Evolutionary conservation across 495 filamentous ascomycete species (phyloP).

Genomic region (Talaromyces wortmannii): DNA sequence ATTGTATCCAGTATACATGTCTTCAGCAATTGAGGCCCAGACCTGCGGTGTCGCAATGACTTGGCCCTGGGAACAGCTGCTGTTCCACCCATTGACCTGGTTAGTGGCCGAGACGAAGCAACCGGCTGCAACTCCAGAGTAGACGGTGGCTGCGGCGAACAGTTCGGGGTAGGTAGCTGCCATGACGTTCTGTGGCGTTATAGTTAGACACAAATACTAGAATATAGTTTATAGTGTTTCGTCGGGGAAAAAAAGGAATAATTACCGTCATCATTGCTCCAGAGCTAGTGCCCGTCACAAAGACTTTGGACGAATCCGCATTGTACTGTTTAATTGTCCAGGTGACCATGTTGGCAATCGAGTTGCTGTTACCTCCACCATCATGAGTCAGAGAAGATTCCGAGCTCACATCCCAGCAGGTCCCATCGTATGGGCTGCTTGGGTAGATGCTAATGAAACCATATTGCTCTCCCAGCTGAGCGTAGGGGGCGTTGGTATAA

Average conservation of each 20-base stretch:
- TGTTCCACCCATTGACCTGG: constrained; percentile 44
- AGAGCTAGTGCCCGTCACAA: constrained; percentile 44
- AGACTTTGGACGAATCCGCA: constrained; percentile 38
- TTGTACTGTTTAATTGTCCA: constrained; percentile 40
- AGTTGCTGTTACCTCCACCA: constrained; percentile 41
- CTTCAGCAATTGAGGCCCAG: constrained; percentile 41
- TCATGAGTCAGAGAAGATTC: constrained; percentile 42
- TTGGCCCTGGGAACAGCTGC: constrained; percentile 43
- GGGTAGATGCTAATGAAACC: constrained; percentile 53
- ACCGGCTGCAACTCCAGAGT: constrained; percentile 51
- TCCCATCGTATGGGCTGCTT: constrained; percentile 31
- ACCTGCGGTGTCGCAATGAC: constrained; percentile 28
- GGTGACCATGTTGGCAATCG: constrained; percentile 51
- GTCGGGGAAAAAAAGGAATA: not conserved
- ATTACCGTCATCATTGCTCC: constrained; percentile 51
- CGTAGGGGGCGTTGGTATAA: constrained; percentile 14
- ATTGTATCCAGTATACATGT: constrained; percentile 45
- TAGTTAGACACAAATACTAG: not conserved
- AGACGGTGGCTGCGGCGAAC: constrained; percentile 47
- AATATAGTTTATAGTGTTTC: not conserved
- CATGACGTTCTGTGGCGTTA: constrained; percentile 34
- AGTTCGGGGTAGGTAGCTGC: constrained; percentile 51
- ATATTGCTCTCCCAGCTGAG: constrained; percentile 30
- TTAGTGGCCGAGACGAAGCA: constrained; percentile 42
- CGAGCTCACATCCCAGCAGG: constrained; percentile 51